Evolutionary conservation across 1,139 yeast species (phyloP).

Genomic region (Yamadazyma sp.): DNA sequence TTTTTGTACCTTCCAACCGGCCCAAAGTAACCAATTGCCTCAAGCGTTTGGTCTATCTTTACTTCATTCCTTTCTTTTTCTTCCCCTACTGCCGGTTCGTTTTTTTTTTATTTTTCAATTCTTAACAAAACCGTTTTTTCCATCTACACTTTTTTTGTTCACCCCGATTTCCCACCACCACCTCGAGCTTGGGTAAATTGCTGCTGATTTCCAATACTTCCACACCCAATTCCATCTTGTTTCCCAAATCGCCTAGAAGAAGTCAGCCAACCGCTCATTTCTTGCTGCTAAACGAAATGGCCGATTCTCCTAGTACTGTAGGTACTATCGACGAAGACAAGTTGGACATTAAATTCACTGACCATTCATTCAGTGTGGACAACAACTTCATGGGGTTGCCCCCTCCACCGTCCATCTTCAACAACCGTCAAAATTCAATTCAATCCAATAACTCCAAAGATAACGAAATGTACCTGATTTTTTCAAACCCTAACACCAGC

Average conservation of each 20-base stretch:
- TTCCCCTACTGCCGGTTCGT: too few relatives aligned
- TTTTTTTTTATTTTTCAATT: not conserved
- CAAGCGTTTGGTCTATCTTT: not conserved
- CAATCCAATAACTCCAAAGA: constrained; percentile 16
- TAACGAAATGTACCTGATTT: constrained; percentile 21
- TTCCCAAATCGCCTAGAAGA: not conserved
- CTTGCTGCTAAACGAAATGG: constrained; percentile 6
- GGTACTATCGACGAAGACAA: constrained; percentile 18
- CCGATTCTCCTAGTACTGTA: constrained; percentile 17
- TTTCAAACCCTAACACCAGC: constrained; percentile 23
- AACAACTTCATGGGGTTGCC: constrained; percentile 7
- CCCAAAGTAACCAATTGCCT: not conserved
- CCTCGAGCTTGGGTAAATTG: too few relatives aligned
- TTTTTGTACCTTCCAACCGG: not conserved
- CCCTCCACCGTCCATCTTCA: constrained; percentile 23
- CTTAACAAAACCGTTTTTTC: not conserved
- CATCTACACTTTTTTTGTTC: too few relatives aligned
- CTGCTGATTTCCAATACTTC: too few relatives aligned
- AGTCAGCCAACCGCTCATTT: not conserved
- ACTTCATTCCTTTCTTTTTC: too few relatives aligned
- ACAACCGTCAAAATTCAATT: constrained; percentile 16
- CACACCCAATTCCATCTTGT: not conserved
- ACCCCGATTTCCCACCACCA: too few relatives aligned
- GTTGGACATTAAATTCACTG: constrained; percentile 7
- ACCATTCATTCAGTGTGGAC: constrained; percentile 4